These are phyloP conservation scores for Tetrahymena borealis DNA, from an alignment of 73 alveolate species.

Conservation along the genomic window DNA sequence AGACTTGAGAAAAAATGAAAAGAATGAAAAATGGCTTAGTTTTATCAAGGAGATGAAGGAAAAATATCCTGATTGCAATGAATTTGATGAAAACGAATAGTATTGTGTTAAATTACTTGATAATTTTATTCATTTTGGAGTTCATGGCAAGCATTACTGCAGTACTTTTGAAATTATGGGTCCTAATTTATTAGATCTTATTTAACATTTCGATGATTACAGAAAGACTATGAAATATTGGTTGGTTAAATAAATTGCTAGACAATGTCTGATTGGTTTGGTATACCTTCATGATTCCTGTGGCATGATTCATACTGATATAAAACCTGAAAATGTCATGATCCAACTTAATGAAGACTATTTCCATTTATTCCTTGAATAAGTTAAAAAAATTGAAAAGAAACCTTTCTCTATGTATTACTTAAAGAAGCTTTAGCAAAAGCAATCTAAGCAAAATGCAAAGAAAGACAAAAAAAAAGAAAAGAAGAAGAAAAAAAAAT, in stretches of 20 bases:
- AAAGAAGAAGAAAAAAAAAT: constrained; percentile 23
- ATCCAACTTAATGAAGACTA: constrained; percentile 22
- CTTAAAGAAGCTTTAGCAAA: neutral
- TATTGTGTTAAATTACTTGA: constrained; percentile 50
- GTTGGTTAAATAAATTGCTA: constrained; percentile 67
- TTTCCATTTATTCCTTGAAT: constrained; percentile 24
- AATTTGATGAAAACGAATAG: constrained; percentile 15
- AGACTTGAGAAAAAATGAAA: constrained; percentile 13
- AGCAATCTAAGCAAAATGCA: neutral
- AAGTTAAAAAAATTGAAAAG: constrained; percentile 17
- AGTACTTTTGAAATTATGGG: constrained; percentile 85
- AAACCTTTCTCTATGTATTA: constrained; percentile 32
- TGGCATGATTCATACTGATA: constrained; percentile 73
- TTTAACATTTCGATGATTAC: constrained; percentile 60
- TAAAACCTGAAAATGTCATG: constrained; percentile 85
- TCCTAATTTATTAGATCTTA: constrained; percentile 56
- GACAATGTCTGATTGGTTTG: constrained; percentile 75
- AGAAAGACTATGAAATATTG: constrained; percentile 72
- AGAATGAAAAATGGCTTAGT: constrained; percentile 26
- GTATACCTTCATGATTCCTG: constrained; percentile 86
- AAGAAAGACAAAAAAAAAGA: constrained; percentile 13
- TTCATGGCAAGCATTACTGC: constrained; percentile 63
- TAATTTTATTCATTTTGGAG: constrained; percentile 51
- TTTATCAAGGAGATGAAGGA: constrained; percentile 10
- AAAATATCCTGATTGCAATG: neutral